Base-by-base conservation (phyloP, 2,329 filamentous ascomycete species). In the Colletotrichum noveboracense region DNA sequence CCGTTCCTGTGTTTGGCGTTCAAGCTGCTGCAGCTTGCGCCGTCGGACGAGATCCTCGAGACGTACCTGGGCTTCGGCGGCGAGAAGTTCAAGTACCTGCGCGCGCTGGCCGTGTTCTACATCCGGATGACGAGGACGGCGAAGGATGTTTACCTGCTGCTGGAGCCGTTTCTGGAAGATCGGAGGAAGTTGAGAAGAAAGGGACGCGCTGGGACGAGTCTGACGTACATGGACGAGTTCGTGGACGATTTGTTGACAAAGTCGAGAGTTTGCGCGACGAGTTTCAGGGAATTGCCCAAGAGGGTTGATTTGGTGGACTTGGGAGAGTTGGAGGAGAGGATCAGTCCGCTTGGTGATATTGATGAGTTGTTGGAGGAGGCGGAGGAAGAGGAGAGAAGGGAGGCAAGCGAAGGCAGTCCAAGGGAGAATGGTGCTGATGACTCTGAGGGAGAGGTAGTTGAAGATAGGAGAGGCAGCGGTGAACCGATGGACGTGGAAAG, bases 1-100 rank as follows among this genome's bases (percentile, higher is more conserved):
- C 95, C 97, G 0, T 99, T 99, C 82, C 89, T 99, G 30, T 99
- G 97, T 81, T 90, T 99, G 5, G 94, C 94, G 4, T 98, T 99
- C 86, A 99, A 98, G 88, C 90, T 99, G 68, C 90, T 98, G 72
- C 96, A 98, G 86, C 90, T 99, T 12, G 93, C 93, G 30, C 97
- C 97, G 2, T 91, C 92, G 76, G 93, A 95, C 82, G 94, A 93
- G 58, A 91, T 98, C 38, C 87, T 99, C 32, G 85, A 91, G 55
- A 95, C 96, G 81, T 98, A 98, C 83, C 85, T 99, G 34, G 87
- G 91, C 72, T 93, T 93, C 80, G 94, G 93, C 71, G 95, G 93
- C 61, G 93, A 94, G 48, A 87, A 92, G 69, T 96, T 96, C 83
- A 96, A 95, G 85, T 99, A 99, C 84, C 88, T 99, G 70, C 93